phyloP scores from a whole-genome alignment of 139 green algal species.

The Auxenochlorella pyrenoidosa region DNA sequence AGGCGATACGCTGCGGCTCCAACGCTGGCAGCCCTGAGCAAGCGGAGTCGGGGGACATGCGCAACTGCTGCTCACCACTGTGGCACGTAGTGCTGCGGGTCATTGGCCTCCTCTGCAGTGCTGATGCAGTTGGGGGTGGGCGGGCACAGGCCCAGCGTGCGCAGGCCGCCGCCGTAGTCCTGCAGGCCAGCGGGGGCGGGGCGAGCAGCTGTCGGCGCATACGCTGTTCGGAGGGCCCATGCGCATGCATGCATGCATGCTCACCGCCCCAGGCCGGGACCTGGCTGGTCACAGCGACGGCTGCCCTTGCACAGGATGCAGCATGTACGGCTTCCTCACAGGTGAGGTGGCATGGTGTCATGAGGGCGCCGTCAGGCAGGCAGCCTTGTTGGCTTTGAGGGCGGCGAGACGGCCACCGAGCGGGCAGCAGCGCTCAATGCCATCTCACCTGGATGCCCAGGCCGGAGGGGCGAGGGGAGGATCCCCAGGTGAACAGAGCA shows the following conservation, averaged over 20 bases:
- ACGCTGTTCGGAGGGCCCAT: too few relatives aligned
- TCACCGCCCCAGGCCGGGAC: too few relatives aligned
- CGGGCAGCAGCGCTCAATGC: too few relatives aligned
- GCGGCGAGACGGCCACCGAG: too few relatives aligned
- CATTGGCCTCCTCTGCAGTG: conserved; percentile 90
- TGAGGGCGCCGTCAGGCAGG: neutral
- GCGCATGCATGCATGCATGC: neutral
- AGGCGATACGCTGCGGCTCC: too few relatives aligned
- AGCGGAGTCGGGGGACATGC: too few relatives aligned
- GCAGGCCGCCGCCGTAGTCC: conserved; percentile 76
- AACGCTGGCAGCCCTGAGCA: too few relatives aligned
- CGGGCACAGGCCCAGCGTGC: conserved; percentile 87
- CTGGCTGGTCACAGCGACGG: neutral
- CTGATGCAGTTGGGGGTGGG: conserved; percentile 92
- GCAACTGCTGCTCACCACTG: conserved; percentile 59
- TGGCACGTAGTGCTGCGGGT: conserved; percentile 85
- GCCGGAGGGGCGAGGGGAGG: conserved; percentile 60
- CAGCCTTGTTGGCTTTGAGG: neutral
- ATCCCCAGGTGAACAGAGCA: conserved; percentile 73
- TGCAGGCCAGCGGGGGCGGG: conserved; percentile 28
- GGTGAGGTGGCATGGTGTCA: too few relatives aligned
- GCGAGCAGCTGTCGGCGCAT: neutral
- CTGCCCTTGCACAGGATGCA: neutral
- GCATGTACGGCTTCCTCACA: neutral
- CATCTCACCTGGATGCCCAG: conserved; percentile 64